Evolutionary conservation across 2,329 filamentous ascomycete genomes (phyloP), one percentile per base, ranked within the genome.

Genomic region (Aspergillus melleus): DNA sequence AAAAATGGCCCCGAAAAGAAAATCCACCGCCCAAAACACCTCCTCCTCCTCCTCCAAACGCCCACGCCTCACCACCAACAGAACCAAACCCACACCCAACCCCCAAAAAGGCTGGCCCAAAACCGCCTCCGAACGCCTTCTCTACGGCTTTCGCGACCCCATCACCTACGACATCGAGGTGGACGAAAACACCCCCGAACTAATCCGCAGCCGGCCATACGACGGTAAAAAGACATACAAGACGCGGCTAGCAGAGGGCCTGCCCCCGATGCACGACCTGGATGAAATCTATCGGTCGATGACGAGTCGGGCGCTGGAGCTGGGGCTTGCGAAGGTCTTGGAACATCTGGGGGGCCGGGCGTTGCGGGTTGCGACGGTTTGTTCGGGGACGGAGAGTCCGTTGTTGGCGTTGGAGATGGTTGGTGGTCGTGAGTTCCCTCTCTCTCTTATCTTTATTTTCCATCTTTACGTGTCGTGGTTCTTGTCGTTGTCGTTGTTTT

Each of bases 371-470:
- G 89, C 83, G 0, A 94, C 90, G 0, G 86, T 92, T 79, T 93
- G 90, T 70, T 92, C 90, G 1, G 90, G 90, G 0, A 93, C 90
- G 0, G 90, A 94, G 65, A 86, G 86, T 4, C 90, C 90, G 0
- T 75, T 94, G 2, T 78, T 92, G 1, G 87, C 88, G 0, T 70
- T 92, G 14, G 76, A 85, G 14, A 77, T 88, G 71, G 74, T 91
- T 74, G 70, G 72, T 67, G 69, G 4, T 6, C 30, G 42, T 47
- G 10, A 26, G 29, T 52, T 4, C 24, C 4, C 22, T 30, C 10
- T 20, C 1, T 54, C 14, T 20, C 19, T 26, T 30, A 1, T 42
- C n/a, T 5, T 36, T 22, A 20, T 9, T 14, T 39, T 26, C n/a
- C 29, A n/a, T 44, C 50, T 24, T 46, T 1, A 24, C 39, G 20